Evolutionary conservation across 2,329 filamentous ascomycete genomes (phyloP), one percentile per base, ranked within the genome.

Genomic region (Stemphylium vesicarium): DNA sequence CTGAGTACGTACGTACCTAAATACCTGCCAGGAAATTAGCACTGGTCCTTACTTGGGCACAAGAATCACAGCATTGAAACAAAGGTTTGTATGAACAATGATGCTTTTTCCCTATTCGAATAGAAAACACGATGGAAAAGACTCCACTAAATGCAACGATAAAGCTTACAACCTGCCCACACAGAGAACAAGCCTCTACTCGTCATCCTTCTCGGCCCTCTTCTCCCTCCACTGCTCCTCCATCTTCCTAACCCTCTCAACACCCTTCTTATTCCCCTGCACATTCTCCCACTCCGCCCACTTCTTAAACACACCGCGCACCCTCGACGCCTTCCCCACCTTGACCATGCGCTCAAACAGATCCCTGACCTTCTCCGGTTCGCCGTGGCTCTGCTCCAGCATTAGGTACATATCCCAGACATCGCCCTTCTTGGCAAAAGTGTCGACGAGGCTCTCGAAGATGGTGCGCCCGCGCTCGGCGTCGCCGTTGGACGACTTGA

Each of bases 321-420:
- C 92, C 72, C 92, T 85, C 73, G 91, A 88, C 36, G 89, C 85
- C 82, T 96, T 96, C 64, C 96, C 77, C 36, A 60, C 70, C 57
- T 70, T 86, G 22, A 84, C 81, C 70, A 93, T 89, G 38, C 93
- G 83, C 78, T 96, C 92, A 72, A 95, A 98, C 42, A 98, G 79
- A 56, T 88, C 87, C 42, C 92, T 82, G 12, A 95, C 85, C 11
- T 77, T 79, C 36, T 86, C 85, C 64, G 84, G 70, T 2, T 75
- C 65, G 41, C 76, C 70, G 53, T 86, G 83, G 24, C 93, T 84
- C 13, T 75, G 78, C 65, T 99, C 95, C 51, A 97, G 83, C 71
- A 96, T 92, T 1, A 97, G 79, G 62, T 96, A 87, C 76, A 96
- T 88, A 75, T 92, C 95, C 94, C 94, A 98, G 46, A 98, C 81